A percentile compares a stretch with the other conserved stretches of the same genome.
These are phyloP conservation scores for Chlorella sp. DNA, from an alignment of 139 green algal species.

Conservation along the genomic window DNA sequence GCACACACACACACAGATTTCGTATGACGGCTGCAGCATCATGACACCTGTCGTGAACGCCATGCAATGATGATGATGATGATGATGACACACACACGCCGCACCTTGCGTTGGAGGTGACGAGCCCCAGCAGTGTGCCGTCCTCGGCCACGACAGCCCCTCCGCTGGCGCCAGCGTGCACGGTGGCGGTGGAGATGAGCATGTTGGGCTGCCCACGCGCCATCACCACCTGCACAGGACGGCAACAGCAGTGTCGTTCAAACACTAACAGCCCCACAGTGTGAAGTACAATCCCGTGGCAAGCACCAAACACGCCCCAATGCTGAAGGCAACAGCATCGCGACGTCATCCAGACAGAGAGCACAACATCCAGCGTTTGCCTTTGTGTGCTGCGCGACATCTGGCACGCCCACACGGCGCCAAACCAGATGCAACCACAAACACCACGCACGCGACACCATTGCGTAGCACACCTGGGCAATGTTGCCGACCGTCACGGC, in stretches of 20 bases:
- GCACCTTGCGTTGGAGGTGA: constrained; percentile 58
- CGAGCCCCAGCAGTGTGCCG: constrained; percentile 53
- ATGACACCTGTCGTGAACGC: too few species aligned
- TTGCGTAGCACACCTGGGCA: too few species aligned
- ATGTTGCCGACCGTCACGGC: constrained; percentile 39
- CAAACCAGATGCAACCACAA: too few species aligned
- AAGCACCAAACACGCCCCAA: neutral
- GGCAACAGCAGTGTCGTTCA: too few species aligned
- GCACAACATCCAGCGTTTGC: neutral
- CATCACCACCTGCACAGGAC: neutral
- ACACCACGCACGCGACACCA: too few species aligned
- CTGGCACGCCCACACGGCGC: too few species aligned
- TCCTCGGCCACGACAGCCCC: constrained; percentile 45
- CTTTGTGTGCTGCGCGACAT: neutral
- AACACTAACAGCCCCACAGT: neutral
- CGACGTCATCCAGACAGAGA: neutral
- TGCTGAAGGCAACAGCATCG: neutral
- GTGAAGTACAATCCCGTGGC: neutral
- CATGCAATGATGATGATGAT: too few species aligned
- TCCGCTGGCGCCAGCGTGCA: constrained; percentile 67
- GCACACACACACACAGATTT: too few species aligned
- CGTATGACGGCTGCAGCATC: too few species aligned
- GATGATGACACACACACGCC: too few species aligned
- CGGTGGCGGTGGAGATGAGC: constrained; percentile 57
- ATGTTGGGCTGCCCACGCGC: constrained; percentile 32